Base-by-base conservation (phyloP, 2,329 filamentous ascomycete species). In the Knufia fluminis region DNA sequence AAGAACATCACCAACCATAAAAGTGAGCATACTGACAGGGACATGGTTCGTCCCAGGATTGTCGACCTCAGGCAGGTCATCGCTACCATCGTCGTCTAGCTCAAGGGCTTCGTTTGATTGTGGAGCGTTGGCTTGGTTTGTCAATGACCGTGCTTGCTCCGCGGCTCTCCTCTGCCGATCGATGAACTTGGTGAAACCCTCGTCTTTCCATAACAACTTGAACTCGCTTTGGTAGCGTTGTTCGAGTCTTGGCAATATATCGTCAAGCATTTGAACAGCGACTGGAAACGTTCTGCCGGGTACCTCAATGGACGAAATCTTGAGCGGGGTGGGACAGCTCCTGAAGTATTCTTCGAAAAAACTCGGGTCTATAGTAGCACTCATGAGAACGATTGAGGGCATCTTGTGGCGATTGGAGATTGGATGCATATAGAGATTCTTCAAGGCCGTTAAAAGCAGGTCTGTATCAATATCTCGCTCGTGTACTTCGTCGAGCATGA, bases 401-500 rank as follows among this genome's bases (percentile, higher is more conserved):
- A 94, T 86, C 7, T 16, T 14, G 52, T 83, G 83, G 17, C 35
- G 19, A 4, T 43, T 45, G 14, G 46, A 23, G 14, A 49, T 41
- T 33, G 54, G 54, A 48, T 90, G 78, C 57, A 78, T 78, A 69
- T 96, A 76, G 3, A 97, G 72, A 54, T 89, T 85, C 61, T 88
- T 88, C 45, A 98, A 76, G 1, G 97, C 85, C 57, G 97, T 91
- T 12, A 98, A 74, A 31, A 97, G 73, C 64, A 98, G 96, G 64
- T 98, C 92, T 50, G 89, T 96, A 63, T 97, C 92, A 57, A 97
- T 96, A 16, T 88, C 86, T 55, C 91, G 81, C 65, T 97, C 92
- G 63, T 98, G 92, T 2, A 97, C 90, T 68, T 98, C 92, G 61
- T 98, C 92, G 20, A 98, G 80, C 40, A 98, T 82, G 52, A 59